Base-by-base conservation (phyloP, 306 rosid genomes). In the Argentina anserina region DNA sequence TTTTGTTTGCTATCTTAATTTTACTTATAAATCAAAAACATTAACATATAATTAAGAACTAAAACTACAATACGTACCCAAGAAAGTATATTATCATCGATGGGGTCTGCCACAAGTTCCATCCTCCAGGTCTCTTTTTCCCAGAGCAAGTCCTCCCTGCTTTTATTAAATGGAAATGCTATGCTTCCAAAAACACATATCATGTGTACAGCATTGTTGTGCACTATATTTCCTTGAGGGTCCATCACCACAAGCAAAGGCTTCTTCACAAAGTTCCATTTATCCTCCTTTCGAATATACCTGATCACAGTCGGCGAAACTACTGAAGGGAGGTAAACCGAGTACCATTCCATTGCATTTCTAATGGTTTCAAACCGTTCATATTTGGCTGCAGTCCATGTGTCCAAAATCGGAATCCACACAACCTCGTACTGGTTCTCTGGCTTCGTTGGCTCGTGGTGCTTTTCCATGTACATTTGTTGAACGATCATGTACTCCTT, bases 151-250 rank as follows among this genome's bases (percentile, higher is more conserved):
- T 77, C 80, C 84, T 90, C 96, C 41, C 41, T 78, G 68, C 28
- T 40, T 62, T 61, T 61, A n/a, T 85, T 79, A 75, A 90, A 90
- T 42, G 92, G 92, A 72, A 77, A 86, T 3, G 92, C 90, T 45
- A 65, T 1, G 76, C 89, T 86, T 86, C 96, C 90, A 89, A 89
- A 90, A 36, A 90, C 85, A 82, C 92, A 90, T 88, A 90, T 84
- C 87, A 87, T 81, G 75, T 88, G 88, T 12, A 90, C 61, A 40
- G 96, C 96, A 70, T 90, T 90, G 45, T 34, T 43, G 81, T 87
- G 83, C 28, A 77, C 81, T 37, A 84, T 79, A 55, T 72, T 82
- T 4, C 96, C 96, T 49, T 75, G 86, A 1, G 80, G 78, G 79
- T 90, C 92, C 75, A 87, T 47, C 75, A 78, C 92, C 26, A 84